Percentiles rank a stretch among this genome's conserved stretches.
Evolutionary conservation across 495 filamentous ascomycete genomes (phyloP).

Genomic region (Rostrohypoxylon terebratum): DNA sequence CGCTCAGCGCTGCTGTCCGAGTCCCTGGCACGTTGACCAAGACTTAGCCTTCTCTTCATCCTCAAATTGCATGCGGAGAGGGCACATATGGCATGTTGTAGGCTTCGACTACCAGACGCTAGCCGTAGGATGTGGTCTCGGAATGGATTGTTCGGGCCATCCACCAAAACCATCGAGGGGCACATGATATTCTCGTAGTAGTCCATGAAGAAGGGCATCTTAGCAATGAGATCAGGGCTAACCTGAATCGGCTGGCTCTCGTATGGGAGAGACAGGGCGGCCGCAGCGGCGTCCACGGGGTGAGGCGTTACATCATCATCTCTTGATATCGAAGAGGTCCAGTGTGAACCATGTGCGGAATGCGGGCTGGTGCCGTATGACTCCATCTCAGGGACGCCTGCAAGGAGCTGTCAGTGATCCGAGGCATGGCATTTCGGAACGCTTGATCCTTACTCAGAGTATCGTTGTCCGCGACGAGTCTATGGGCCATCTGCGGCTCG

Average conservation of each 20-base stretch:
- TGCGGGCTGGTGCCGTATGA: constrained; percentile 59
- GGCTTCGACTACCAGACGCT: constrained; percentile 78
- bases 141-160: constrained; percentile 85
- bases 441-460: constrained; percentile 57
- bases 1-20: constrained; percentile 51
- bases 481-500: constrained; percentile 59
- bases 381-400: constrained; percentile 59
- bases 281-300: constrained; percentile 43
- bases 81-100: constrained; percentile 93
- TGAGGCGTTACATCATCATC: constrained; percentile 58
- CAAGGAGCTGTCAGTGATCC: constrained; percentile 51
- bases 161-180: constrained; percentile 90
- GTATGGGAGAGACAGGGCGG: constrained; percentile 45
- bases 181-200: constrained; percentile 92
- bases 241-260: constrained; percentile 55
- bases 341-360: constrained; percentile 55
- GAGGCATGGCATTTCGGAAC: constrained; percentile 46
- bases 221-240: constrained; percentile 64
- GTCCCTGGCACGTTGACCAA: constrained; percentile 61
- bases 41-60: constrained; percentile 67
- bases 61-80: constrained; percentile 86
- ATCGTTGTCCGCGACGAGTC: constrained; percentile 60
- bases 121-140: constrained; percentile 84
- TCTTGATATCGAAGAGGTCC: constrained; percentile 53
- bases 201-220: constrained; percentile 73